These are phyloP conservation scores for Yamadazyma atlantica DNA, from an alignment of 1,139 yeast species.

Conservation along the genomic window DNA sequence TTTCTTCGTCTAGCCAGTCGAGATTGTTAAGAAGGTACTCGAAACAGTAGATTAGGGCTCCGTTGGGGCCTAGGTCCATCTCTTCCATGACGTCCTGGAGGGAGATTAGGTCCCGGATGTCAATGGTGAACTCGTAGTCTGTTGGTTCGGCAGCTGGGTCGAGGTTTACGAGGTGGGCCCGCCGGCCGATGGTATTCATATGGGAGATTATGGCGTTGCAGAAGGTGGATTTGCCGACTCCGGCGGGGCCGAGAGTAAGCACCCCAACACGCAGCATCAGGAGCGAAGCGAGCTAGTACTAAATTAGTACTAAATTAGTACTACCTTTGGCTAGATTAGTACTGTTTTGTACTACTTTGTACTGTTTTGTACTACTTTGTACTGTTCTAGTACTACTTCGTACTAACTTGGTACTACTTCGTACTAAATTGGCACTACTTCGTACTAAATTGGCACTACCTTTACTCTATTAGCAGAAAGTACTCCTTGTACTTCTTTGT, in stretches of 20 bases:
- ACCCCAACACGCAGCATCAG: no score
- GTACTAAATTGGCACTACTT: no score
- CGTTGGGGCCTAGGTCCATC: slow-evolving; percentile 91
- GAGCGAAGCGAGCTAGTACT: no score
- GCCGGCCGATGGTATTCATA: slow-evolving; percentile 86
- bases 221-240: slow-evolving; percentile 92
- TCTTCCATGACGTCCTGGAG: slow-evolving; percentile 97
- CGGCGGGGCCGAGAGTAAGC: slow-evolving; percentile 96
- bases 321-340: no score
- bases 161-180: slow-evolving; percentile 90
- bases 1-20: slow-evolving; percentile 96
- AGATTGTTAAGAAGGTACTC: slow-evolving; percentile 82
- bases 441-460: no score
- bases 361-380: no score
- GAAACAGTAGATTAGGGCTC: slow-evolving; percentile 90
- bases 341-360: no score
- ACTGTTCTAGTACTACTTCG: no score
- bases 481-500: no score
- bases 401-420: no score
- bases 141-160: slow-evolving; percentile 98
- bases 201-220: slow-evolving; percentile 85
- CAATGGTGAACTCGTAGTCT: slow-evolving; percentile 89
- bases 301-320: no score
- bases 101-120: slow-evolving; percentile 86
- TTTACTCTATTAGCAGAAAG: no score